Percentiles rank a stretch among this genome's conserved stretches.
Evolutionary conservation across 1,284 basidiomycete genomes (phyloP).

Genomic region (Ceratobasidium sp.): DNA sequence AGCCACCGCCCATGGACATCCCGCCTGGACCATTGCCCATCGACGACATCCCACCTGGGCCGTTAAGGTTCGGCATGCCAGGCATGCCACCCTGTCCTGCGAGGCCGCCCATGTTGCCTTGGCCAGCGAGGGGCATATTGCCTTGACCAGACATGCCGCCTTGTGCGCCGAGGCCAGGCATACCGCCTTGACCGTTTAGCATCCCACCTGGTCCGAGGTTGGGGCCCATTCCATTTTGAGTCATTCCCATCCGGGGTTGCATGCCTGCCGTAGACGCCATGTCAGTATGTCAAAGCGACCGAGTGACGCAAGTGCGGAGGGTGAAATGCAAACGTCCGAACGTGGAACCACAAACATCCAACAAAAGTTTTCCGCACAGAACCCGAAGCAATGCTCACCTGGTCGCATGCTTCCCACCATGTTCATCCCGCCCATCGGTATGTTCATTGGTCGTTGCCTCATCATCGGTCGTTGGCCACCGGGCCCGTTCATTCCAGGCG

Average conservation of each 20-base stretch:
- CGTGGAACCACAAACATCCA: not conserved
- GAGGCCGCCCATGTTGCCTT: conserved; percentile 3
- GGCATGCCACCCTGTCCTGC: not conserved
- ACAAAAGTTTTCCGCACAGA: not conserved
- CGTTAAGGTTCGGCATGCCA: not conserved
- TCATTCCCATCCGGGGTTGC: conserved; percentile 18
- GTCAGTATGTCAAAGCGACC: not conserved
- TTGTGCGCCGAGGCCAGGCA: conserved; percentile 15
- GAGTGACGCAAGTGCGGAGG: not conserved
- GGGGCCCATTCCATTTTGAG: conserved; percentile 24
- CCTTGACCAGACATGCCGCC: conserved; percentile 23
- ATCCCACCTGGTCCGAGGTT: conserved; percentile 15
- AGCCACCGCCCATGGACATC: conserved; percentile 15
- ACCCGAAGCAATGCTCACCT: conserved; percentile 18
- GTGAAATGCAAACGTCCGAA: not conserved
- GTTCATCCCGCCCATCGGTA: conserved; percentile 16
- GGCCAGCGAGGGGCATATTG: conserved; percentile 7
- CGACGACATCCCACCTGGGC: conserved; percentile 21
- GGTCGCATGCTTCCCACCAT: conserved; percentile 25
- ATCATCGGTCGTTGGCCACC: conserved; percentile 7
- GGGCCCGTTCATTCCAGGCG: conserved; percentile 7
- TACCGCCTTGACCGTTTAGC: conserved; percentile 12
- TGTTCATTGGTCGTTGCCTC: not conserved
- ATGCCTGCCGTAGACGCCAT: conserved; percentile 9
- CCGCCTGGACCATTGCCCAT: conserved; percentile 6